Base-by-base conservation (phyloP, 2,329 filamentous ascomycete genomes). In the Pseudonectria foliicola region DNA sequence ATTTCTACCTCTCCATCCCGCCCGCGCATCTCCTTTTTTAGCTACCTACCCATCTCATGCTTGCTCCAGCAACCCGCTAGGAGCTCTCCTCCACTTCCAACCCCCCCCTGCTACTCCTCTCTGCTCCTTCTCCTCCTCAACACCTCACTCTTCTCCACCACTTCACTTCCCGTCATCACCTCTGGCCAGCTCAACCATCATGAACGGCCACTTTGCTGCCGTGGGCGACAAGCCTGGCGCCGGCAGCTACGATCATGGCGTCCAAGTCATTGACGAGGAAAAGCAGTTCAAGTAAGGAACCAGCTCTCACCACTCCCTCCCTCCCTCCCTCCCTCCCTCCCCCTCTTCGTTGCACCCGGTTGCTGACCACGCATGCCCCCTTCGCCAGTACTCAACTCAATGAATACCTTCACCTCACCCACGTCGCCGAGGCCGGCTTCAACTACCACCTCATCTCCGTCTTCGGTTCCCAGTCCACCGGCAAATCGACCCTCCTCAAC, bases 401-500 rank as follows among this genome's bases (percentile, higher is more conserved):
- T 54, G 77, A 80, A 39, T 98, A 98, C 62, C 78, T 98, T 49
- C 74, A 77, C 48, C 68, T 80, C 46, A 85, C 88, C 59, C 73
- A 84, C 54, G 80, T 95, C 50, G 84, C 87, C 49, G 80, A 85
- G 42, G 80, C 89, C 44, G 92, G 92, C 56, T 98, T 98, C 77
- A 95, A 96, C 68, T 98, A 98, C 67, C 92, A 98, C 64, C 78
- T 98, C 57, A 95, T 98, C 59, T 95, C 90, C 54, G 92, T 98
- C 55, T 98, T 98, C 62, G 92, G 92, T 28, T 96, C 90, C 38
- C 92, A 98, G 70, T 96, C 92, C 14, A 98, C 92, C 25, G 92
- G 92, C 50, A 98, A 98, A 68, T 96, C 92, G 29, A 98, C 92
- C 6, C 75, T 98, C 29, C 79, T 98, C 46, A 98, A 98, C 68